Evolutionary conservation across 768 basidiomycete genomes (phyloP), one percentile per base, ranked within the genome.

Genomic region (Boletus rubropictus): DNA sequence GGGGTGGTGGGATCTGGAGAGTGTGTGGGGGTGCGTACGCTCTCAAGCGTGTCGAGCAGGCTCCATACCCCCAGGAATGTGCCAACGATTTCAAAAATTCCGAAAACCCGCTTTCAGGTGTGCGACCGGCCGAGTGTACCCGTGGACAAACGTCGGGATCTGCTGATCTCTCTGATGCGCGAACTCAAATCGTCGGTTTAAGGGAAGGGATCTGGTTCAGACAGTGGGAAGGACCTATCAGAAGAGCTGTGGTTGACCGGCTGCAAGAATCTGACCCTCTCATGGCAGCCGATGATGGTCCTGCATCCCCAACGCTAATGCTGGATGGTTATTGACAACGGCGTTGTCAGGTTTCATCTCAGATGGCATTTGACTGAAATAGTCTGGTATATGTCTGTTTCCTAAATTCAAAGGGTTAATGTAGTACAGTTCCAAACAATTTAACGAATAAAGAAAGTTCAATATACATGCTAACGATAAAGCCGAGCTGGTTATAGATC

Each of bases 151-250:
- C 42, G 22, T 48, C 64, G 53, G 54, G 69, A 66, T 28, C 55
- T 56, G 14, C 29, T 32, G 22, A 9, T 55, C 50, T 46, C 76
- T 70, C 39, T 63, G 52, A 28, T 44, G n/a, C 51, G 57, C 46
- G 2, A 10, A 69, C 68, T 51, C 67, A 69, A 57, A 53, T 79
- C 8, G 58, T 80, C 2, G 89, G 89, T 5, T 57, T 79, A 46
- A 73, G 73, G 50, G 90, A 91, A 64, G 84, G 81, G 7, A 78
- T 84, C 51, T 93, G 89, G 89, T 85, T 89, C 62, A 76, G 73
- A 61, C 71, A 70, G 44, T 91, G 89, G 87, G 85, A 90, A 57
- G 72, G 70, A 21, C 72, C 79, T 1, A 87, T 93, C 44, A 70
- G 69, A 35, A 72, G 77, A 20, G 80, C 79, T 0, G 86, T 89